Percentiles rank a stretch among this genome's conserved stretches.
These are phyloP conservation scores for Cardamine chenopodiifolia DNA, from an alignment of 345 rosid species.

Conservation along the genomic window DNA sequence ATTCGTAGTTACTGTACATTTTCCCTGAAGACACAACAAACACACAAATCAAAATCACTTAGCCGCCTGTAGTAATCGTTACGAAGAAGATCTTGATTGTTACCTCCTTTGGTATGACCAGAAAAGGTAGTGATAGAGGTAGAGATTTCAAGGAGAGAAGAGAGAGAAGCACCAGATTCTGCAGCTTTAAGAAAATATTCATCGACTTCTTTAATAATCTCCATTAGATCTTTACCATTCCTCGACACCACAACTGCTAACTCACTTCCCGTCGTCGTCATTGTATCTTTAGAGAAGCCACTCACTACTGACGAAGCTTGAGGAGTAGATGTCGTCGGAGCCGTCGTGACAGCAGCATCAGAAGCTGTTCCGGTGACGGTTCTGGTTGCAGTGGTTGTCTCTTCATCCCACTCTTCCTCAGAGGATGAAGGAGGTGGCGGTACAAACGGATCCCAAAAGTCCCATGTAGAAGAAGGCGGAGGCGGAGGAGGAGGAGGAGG, in stretches of 20 bases:
- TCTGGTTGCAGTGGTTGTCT: conserved; percentile 39
- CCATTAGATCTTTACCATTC: conserved; percentile 76
- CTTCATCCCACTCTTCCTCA: conserved; percentile 86
- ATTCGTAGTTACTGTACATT: conserved; percentile 54
- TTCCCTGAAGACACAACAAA: conserved; percentile 28
- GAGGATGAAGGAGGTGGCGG: conserved; percentile 57
- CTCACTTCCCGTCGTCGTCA: conserved; percentile 55
- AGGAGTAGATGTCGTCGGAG: conserved; percentile 50
- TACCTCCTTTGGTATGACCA: conserved; percentile 63
- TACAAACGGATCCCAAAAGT: conserved; percentile 89
- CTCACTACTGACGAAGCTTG: conserved; percentile 62
- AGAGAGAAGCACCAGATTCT: conserved; percentile 70
- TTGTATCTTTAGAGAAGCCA: conserved; percentile 69
- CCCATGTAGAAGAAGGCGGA: conserved; percentile 78
- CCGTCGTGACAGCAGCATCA: conserved; percentile 45
- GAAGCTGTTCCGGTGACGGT: conserved; percentile 44
- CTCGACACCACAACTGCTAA: conserved; percentile 85
- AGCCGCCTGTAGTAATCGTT: not conserved
- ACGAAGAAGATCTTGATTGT: not conserved
- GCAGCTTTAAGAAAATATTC: conserved; percentile 88
- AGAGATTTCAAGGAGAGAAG: conserved; percentile 68
- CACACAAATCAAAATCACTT: not conserved
- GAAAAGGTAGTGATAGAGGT: conserved; percentile 43
- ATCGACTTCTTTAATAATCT: conserved; percentile 89
- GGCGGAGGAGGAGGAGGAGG: conserved; percentile 65